Percentiles rank a stretch among this genome's conserved stretches.
Evolutionary conservation across 805 yeast species (phyloP).

Genomic region (Candida fluviatilis): DNA sequence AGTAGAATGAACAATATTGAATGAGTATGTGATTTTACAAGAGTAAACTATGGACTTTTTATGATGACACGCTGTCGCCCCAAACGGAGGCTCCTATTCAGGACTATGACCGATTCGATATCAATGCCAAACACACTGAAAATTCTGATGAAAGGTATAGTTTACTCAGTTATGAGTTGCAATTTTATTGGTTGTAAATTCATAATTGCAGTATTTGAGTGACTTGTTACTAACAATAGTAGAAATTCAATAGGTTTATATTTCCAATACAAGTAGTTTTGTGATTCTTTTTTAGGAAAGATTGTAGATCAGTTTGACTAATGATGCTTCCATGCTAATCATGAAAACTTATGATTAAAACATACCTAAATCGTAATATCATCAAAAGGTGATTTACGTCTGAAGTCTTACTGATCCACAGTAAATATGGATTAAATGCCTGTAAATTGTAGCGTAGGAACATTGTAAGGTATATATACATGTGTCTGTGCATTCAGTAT

Average conservation of each 20-base stretch:
- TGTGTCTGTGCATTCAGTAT: too few species aligned
- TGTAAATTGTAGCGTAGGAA: too few species aligned
- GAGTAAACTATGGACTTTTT: constrained; percentile 9
- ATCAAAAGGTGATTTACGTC: constrained; percentile 10
- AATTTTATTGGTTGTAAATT: too few species aligned
- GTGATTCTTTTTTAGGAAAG: not conserved
- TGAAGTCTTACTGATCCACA: constrained; percentile 10
- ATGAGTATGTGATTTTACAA: constrained; percentile 1
- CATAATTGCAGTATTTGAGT: too few species aligned
- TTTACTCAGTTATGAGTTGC: too few species aligned
- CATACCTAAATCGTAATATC: constrained; percentile 25
- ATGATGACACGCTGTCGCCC: constrained; percentile 76
- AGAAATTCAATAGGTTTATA: not conserved
- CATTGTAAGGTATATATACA: too few species aligned
- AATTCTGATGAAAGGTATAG: constrained; percentile 44
- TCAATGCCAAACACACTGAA: constrained; percentile 57
- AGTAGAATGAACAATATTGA: not conserved
- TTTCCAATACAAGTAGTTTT: not conserved
- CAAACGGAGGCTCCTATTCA: constrained; percentile 62
- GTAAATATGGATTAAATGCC: too few species aligned
- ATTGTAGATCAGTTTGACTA: constrained; percentile 24
- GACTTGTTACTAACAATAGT: constrained; percentile 11
- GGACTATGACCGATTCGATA: constrained; percentile 71
- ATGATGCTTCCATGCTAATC: constrained; percentile 64
- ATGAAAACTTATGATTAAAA: constrained; percentile 47